Evolutionary conservation across 306 rosid genomes (phyloP).

Genomic region (Styphnolobium japonicum): DNA sequence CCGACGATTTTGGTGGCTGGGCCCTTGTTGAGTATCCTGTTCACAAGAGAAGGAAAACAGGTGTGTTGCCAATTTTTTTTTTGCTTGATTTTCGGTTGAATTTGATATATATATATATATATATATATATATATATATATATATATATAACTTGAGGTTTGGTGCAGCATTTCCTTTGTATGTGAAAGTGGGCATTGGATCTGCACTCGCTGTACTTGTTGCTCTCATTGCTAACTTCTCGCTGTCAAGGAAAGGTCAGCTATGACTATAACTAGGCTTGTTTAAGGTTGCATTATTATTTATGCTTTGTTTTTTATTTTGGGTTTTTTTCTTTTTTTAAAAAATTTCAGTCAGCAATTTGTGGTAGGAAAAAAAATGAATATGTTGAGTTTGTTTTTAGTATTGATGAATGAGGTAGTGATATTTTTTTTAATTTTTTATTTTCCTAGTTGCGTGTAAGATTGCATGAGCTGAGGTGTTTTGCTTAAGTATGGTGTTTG

Average conservation of each 20-base stretch:
- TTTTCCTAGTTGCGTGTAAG: too few relatives aligned
- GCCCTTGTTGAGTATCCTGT: constrained; percentile 40
- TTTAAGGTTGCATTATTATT: not conserved
- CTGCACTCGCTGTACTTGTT: constrained; percentile 54
- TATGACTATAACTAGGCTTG: too few relatives aligned
- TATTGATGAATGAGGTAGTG: not conserved
- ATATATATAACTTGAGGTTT: too few relatives aligned
- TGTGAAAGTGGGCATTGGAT: constrained; percentile 47
- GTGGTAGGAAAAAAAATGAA: not conserved
- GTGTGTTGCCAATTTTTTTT: too few relatives aligned
- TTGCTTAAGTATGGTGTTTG: not conserved
- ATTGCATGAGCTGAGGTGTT: not conserved
- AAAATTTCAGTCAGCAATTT: too few relatives aligned
- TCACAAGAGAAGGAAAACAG: too few relatives aligned
- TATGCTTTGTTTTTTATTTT: not conserved
- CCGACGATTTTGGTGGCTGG: constrained; percentile 64
- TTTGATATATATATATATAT: too few relatives aligned
- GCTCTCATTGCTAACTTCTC: constrained; percentile 56
- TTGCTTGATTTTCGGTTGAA: too few relatives aligned
- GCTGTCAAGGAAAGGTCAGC: constrained; percentile 57
- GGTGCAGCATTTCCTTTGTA: constrained; percentile 49
- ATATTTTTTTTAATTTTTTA: too few relatives aligned
- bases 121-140: too few relatives aligned
- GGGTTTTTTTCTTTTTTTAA: too few relatives aligned
- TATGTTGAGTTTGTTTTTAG: not conserved